Conservation (phyloP, 306 rosid genomes). For the Arachis hypogaea region DNA sequence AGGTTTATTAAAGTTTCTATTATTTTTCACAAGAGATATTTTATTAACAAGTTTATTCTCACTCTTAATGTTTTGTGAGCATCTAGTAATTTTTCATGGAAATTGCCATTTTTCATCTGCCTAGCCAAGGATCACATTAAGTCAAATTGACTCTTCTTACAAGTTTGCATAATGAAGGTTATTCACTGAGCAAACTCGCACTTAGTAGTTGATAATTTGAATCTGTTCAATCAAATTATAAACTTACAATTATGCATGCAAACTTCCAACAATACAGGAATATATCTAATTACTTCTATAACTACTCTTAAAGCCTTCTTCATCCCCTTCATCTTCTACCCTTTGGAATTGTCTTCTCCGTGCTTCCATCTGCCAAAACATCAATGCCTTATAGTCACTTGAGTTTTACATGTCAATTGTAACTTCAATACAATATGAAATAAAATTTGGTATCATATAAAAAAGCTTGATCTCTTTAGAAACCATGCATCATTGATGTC, state of each 20-base stretch:
- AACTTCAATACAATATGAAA: background rate
- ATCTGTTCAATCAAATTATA: background rate
- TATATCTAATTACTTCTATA: conserved; percentile 31
- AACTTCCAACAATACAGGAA: background rate
- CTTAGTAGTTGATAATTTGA: background rate
- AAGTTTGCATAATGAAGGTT: background rate
- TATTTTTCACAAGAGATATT: no score
- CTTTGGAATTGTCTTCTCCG: conserved; percentile 62
- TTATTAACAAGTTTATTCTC: no score
- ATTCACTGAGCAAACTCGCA: background rate
- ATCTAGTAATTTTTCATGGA: no score
- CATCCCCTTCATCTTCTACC: conserved; percentile 68
- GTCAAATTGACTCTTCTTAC: background rate
- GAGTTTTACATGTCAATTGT: background rate
- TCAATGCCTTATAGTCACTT: conserved; percentile 9
- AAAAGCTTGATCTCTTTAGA: background rate
- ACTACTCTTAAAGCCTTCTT: conserved; percentile 75
- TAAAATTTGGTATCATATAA: background rate
- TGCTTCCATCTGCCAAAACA: conserved; percentile 58
- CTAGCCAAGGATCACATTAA: background rate
- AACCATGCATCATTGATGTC: background rate
- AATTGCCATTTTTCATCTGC: background rate
- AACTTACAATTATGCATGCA: background rate
- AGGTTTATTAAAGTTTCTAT: background rate
- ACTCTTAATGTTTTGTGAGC: no score